These are phyloP conservation scores for Clitopilus passeckerianus DNA, from an alignment of 768 basidiomycete genomes.

Conservation along the genomic window DNA sequence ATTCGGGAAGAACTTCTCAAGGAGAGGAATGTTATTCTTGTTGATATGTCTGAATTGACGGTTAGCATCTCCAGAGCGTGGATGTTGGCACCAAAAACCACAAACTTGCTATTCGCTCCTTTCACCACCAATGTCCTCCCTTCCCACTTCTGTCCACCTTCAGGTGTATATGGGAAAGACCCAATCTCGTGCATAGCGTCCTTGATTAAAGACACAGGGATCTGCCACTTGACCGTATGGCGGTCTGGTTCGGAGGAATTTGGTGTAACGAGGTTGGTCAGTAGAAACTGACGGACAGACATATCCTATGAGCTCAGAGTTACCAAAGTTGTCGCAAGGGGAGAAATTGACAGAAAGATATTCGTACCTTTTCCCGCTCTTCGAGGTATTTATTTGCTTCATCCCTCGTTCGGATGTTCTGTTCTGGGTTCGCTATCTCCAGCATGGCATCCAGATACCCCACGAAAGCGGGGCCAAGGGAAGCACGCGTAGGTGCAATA, in stretches of 20 bases:
- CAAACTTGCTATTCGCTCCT: slow-evolving; percentile 67
- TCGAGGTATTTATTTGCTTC: slow-evolving; percentile 62
- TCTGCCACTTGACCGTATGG: slow-evolving; percentile 46
- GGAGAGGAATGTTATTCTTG: slow-evolving; percentile 53
- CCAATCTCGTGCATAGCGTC: slow-evolving; percentile 62
- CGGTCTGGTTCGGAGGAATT: slow-evolving; percentile 15
- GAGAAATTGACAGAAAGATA: background rate
- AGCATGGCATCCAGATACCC: slow-evolving; percentile 68
- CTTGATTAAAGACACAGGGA: slow-evolving; percentile 63
- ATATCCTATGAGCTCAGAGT: slow-evolving; percentile 46
- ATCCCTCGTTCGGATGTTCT: slow-evolving; percentile 47
- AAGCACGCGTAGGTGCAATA: slow-evolving; percentile 59
- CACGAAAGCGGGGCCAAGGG: slow-evolving; percentile 55
- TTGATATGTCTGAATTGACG: slow-evolving; percentile 59
- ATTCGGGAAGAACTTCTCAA: slow-evolving; percentile 66
- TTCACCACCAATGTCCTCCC: slow-evolving; percentile 70
- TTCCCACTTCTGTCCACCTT: slow-evolving; percentile 38
- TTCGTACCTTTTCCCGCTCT: slow-evolving; percentile 51
- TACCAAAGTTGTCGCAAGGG: background rate
- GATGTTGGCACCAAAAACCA: slow-evolving; percentile 3
- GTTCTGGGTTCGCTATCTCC: slow-evolving; percentile 44
- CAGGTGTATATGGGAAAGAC: slow-evolving; percentile 66
- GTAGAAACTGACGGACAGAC: slow-evolving; percentile 65
- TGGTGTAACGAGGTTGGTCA: slow-evolving; percentile 64
- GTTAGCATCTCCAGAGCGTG: background rate